A percentile compares a stretch with the other conserved stretches of the same genome.
Evolutionary conservation across 306 rosid species (phyloP).

Genomic region (Lagenaria siceraria): DNA sequence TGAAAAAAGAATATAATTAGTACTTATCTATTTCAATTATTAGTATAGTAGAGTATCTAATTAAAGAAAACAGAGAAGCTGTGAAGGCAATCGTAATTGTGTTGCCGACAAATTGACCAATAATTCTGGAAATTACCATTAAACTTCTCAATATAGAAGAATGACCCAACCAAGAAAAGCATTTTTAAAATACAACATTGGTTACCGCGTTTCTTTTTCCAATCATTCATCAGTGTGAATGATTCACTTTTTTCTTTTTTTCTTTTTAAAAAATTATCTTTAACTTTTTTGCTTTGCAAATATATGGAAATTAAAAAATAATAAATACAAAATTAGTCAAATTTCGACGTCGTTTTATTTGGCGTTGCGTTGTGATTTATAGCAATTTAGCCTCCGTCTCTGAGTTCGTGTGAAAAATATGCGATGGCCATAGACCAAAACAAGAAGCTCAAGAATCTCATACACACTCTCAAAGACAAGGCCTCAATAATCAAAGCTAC

Average conservation of each 20-base stretch:
- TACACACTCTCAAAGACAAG: slow-evolving; percentile 47
- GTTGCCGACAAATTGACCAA: background rate
- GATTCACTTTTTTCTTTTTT: background rate
- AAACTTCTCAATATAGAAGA: background rate
- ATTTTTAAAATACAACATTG: background rate
- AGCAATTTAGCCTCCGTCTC: background rate
- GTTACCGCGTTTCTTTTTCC: background rate
- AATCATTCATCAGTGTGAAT: background rate
- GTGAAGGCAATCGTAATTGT: background rate
- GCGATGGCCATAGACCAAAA: slow-evolving; percentile 21
- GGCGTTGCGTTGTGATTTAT: too few relatives aligned
- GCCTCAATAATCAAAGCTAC: slow-evolving; percentile 50
- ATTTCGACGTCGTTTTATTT: background rate
- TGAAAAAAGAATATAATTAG: background rate
- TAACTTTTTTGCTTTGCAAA: background rate
- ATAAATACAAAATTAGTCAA: background rate
- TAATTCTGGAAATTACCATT: background rate
- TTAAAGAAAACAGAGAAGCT: background rate
- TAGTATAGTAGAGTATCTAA: background rate
- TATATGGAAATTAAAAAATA: background rate
- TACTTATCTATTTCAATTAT: background rate
- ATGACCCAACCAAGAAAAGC: background rate
- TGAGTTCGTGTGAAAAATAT: background rate
- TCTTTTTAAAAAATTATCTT: background rate
- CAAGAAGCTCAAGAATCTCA: slow-evolving; percentile 24